A percentile compares a stretch with the other conserved stretches of the same genome.
Evolutionary conservation across 768 basidiomycete species (phyloP).

Genomic region (Gymnopilus dilepis): DNA sequence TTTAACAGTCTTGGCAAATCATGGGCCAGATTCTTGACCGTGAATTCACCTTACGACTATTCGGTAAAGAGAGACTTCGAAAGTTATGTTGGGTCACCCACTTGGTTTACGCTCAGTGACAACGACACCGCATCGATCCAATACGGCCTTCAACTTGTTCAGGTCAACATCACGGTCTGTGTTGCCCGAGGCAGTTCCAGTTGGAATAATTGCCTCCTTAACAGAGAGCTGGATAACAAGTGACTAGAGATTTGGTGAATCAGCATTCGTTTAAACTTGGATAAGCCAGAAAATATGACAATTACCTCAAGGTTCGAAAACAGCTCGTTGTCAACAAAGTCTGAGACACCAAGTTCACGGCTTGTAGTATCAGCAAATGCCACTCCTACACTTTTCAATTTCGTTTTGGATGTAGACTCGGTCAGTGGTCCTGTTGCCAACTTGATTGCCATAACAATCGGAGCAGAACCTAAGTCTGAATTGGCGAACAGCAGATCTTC

Average conservation of each 20-base stretch:
- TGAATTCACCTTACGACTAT: conserved; percentile 74
- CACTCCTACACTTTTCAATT: conserved; percentile 76
- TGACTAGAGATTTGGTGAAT: conserved; percentile 57
- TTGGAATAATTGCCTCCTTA: conserved; percentile 91
- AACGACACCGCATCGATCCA: conserved; percentile 91
- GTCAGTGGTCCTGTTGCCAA: conserved; percentile 56
- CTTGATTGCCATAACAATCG: conserved; percentile 90
- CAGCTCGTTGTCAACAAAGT: conserved; percentile 93
- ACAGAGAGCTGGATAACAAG: conserved; percentile 94
- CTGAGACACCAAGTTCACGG: conserved; percentile 85
- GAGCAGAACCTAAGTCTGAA: conserved; percentile 80
- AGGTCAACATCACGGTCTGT: conserved; percentile 89
- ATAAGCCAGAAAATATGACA: background rate
- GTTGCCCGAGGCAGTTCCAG: conserved; percentile 70
- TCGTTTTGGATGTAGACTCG: conserved; percentile 53
- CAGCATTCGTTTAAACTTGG: background rate
- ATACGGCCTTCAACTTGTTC: conserved; percentile 81
- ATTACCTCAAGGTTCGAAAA: conserved; percentile 95
- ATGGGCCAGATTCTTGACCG: conserved; percentile 75
- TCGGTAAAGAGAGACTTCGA: background rate
- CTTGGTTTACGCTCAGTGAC: conserved; percentile 90
- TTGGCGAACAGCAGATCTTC: conserved; percentile 88
- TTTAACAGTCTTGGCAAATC: conserved; percentile 77
- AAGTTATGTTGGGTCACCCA: conserved; percentile 37
- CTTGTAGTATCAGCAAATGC: conserved; percentile 92